These are phyloP conservation scores for Lunularia cruciata DNA, from an alignment of 225 moss, liverwort and hornwort genomes.

Conservation along the genomic window DNA sequence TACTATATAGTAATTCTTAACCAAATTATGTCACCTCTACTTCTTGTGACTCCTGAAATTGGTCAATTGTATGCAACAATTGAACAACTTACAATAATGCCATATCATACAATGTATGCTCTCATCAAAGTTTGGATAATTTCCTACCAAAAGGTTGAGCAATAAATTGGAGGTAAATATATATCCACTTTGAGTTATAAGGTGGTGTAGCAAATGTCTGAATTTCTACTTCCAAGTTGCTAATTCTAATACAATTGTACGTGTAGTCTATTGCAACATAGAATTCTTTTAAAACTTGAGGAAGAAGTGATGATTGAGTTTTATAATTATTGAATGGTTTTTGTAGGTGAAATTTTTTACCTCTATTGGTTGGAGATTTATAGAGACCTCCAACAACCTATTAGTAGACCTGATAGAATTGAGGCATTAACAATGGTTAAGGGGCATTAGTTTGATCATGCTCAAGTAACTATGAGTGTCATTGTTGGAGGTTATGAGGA, in stretches of 20 bases:
- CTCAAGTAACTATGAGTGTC: constrained; percentile 86
- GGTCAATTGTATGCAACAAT: constrained; percentile 86
- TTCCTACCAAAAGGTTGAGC: constrained; percentile 35
- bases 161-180: constrained; percentile 76
- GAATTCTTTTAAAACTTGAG: no score
- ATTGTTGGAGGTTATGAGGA: constrained; percentile 57
- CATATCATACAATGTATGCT: no score
- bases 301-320: no score
- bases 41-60: constrained; percentile 88
- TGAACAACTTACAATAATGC: constrained; percentile 71
- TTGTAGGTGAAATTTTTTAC: constrained; percentile 77
- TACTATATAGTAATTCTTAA: constrained; percentile 80
- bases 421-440: constrained; percentile 63
- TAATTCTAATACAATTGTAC: no score
- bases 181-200: neutral
- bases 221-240: no score
- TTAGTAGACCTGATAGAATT: constrained; percentile 47
- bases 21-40: constrained; percentile 80
- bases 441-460: constrained; percentile 87
- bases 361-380: constrained; percentile 72
- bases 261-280: neutral
- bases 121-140: neutral
- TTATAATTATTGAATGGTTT: constrained; percentile 1
- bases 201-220: neutral
- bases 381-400: constrained; percentile 56